Base-by-base conservation (phyloP, 2,329 filamentous ascomycete genomes). In the Aspergillus sp. region DNA sequence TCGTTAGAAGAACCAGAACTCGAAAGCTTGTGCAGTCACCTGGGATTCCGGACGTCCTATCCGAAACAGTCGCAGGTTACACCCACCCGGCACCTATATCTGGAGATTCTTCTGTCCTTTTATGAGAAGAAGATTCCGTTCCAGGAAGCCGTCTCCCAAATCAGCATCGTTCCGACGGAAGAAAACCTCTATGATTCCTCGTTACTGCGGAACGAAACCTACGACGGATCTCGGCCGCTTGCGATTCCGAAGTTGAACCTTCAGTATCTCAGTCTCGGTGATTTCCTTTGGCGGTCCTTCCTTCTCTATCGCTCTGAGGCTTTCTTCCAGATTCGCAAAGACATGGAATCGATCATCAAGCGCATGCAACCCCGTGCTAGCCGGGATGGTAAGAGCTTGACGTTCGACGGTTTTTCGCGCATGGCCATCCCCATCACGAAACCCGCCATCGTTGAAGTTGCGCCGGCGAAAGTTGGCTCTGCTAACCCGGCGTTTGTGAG, bases 251-350 rank as follows among this genome's bases (percentile, higher is more conserved):
- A 99, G 69, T 75, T 97, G 43, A 99, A 96, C 62, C 77, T 99
- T 24, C 94, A 99, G 66, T 99, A 99, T 71, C 79, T 99, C 13
- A 95, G 92, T 2, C 84, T 96, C 47, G 91, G 91, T 2, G 94
- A 99, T 70, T 99, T 99, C 63, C 75, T 99, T n/a, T 99, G 92
- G 91, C 84, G 95, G 56, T 91, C 93, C 0, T 87, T 97, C 64
- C 81, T 95, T 13, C 77, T 99, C 8, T 94, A 96, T 68, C 85
- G 93, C 38, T 89, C 87, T 53, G 94, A 99, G 70, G 83, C 93
- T 0, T 96, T 97, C 68, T 97, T 95, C 69, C 89, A 90, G 54
- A 93, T 99, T 54, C 85, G 91, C 43, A 93, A 91, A 65, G 90
- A 99, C 67, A 85, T 99, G 52, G 90, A 96, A 67, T 83, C 89